phyloP scores from a whole-genome alignment of 345 rosid genomes.

The Populus ilicifolia region DNA sequence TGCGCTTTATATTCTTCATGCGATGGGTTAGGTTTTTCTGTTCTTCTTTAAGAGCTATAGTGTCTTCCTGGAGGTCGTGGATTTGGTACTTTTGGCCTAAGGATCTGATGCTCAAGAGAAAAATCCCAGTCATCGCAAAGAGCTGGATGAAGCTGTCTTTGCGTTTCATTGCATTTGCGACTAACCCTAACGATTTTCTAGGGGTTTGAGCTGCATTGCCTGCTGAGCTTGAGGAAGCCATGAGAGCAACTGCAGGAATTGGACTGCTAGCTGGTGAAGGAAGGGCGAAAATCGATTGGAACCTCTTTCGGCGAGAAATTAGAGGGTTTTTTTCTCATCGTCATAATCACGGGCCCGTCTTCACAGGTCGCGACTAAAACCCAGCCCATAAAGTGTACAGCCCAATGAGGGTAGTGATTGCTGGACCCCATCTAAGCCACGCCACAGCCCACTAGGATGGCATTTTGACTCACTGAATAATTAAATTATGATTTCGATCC shows the following conservation, averaged over 20 bases:
- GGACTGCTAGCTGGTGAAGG: not conserved
- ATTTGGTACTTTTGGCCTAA: conserved; percentile 83
- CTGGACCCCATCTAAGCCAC: not conserved
- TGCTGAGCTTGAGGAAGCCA: conserved; percentile 16
- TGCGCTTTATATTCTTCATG: conserved; percentile 51
- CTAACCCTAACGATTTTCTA: conserved; percentile 35
- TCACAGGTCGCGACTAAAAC: not conserved
- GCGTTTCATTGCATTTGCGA: conserved; percentile 52
- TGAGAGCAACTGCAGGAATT: not conserved
- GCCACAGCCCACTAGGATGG: not conserved
- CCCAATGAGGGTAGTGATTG: not conserved
- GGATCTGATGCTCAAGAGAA: conserved; percentile 74
- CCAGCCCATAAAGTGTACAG: not conserved
- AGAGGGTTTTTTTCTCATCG: not conserved
- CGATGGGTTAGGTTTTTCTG: conserved; percentile 47
- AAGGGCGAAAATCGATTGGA: not conserved
- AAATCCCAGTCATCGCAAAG: conserved; percentile 68
- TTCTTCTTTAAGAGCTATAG: conserved; percentile 56
- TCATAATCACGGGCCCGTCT: not conserved
- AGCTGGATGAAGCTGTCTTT: conserved; percentile 70
- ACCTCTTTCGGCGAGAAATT: not conserved
- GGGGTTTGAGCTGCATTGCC: not conserved
- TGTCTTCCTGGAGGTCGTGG: conserved; percentile 71
- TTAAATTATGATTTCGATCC: not conserved
- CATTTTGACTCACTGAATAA: not conserved